Conservation (phyloP, 192 early-diverging fungal genomes). For the Coemansia sp. region DNA sequence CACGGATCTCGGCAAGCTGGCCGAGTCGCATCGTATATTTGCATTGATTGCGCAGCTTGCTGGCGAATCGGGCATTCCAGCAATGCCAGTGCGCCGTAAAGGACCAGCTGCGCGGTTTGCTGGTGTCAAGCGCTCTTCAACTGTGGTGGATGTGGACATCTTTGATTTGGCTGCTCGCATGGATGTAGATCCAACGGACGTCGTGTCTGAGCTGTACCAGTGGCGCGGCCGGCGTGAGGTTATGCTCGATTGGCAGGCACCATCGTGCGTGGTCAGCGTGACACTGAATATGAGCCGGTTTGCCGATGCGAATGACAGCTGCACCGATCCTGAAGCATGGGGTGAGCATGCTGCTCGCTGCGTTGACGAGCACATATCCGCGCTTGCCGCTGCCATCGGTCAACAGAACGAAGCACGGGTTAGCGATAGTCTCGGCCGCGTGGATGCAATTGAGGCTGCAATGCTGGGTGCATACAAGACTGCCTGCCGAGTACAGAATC, state of each 20-base stretch:
- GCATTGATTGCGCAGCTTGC: slow-evolving; percentile 15
- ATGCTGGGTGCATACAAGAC: slow-evolving; percentile 11
- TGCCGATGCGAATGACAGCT: not conserved
- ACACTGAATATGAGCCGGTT: slow-evolving; percentile 27
- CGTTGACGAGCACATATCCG: slow-evolving; percentile 26
- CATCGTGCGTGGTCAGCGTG: slow-evolving; percentile 35
- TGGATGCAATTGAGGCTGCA: slow-evolving; percentile 16
- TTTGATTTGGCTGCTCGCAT: slow-evolving; percentile 24
- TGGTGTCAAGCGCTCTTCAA: slow-evolving; percentile 3
- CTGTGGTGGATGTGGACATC: slow-evolving; percentile 16
- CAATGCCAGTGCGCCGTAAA: not conserved
- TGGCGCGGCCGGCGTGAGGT: slow-evolving; percentile 47
- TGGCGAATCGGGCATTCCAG: not conserved
- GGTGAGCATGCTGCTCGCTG: slow-evolving; percentile 21
- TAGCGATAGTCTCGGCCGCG: slow-evolving; percentile 15
- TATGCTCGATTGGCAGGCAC: slow-evolving; percentile 39
- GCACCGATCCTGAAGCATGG: slow-evolving; percentile 6
- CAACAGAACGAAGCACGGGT: slow-evolving; percentile 32
- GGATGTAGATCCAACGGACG: slow-evolving; percentile 12
- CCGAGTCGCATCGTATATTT: slow-evolving; percentile 24
- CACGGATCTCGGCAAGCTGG: slow-evolving; percentile 29
- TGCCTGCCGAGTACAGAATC: not conserved
- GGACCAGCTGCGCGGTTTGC: slow-evolving; percentile 1
- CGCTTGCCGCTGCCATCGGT: slow-evolving; percentile 11
- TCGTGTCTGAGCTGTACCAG: slow-evolving; percentile 32